Evolutionary conservation across 2,329 filamentous ascomycete species (phyloP), one percentile per base, ranked within the genome.

Genomic region (Pseudogymnoascus sp.): DNA sequence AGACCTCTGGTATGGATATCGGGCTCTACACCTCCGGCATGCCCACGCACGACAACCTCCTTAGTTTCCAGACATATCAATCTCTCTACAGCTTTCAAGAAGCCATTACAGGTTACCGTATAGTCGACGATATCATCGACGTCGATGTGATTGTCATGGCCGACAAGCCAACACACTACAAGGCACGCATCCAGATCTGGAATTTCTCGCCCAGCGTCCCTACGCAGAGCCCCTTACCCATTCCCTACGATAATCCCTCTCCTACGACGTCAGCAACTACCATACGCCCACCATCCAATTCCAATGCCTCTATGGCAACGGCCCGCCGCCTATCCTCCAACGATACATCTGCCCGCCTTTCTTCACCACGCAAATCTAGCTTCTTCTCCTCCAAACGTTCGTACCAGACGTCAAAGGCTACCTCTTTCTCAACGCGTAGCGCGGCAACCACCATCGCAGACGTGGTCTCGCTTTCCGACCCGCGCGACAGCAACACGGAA

Each of bases 61-160:
- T 63, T n/a, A 63, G 62, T 54, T 63, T 63, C 23, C 16, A 60
- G n/a, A 18, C 34, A 26, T 61, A 60, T 29, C 3, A 34, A 37
- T 12, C 37, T 18, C 31, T 63, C 5, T 63, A 61, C 40, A 54
- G 12, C 3, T 63, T 63, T 14, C 62, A 63, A 11, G 51, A 60
- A 60, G 62, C 62, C n/a, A 54, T 63, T 18, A 63, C 62, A 7
- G 62, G 62, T 5, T 63, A 61, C n/a, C 62, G 62, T 39, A 8
- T 59, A 3, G 59, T 63, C 14, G 23, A 26, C 16, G 51, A 63
- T 29, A 11, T 60, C 5, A n/a, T 40, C 1, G n/a, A 63, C n/a
- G 60, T 63, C 11, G 47, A 63, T 7, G 51, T 57, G 29, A 60
- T 63, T 60, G 21, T 63, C 14, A 39, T 40, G 45, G 8, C 51